A percentile compares a stretch with the other conserved stretches of the same genome.
Evolutionary conservation across 306 rosid genomes (phyloP).

Genomic region (Vachellia pachyceras): DNA sequence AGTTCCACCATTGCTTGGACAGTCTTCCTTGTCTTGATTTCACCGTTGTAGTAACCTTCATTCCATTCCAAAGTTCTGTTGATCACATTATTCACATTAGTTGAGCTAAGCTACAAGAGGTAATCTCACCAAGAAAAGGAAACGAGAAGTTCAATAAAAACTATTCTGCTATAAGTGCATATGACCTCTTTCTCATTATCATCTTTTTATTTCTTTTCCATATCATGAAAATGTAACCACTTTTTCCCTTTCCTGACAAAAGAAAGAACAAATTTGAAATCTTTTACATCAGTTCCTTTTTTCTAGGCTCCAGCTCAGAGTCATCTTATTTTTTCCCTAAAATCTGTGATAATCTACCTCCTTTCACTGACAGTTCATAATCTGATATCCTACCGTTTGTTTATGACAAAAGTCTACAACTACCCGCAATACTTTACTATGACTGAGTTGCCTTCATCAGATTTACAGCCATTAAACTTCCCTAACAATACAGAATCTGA

Average conservation of each 20-base stretch:
- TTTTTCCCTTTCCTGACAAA: slow-evolving; percentile 2
- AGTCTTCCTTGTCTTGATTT: slow-evolving; percentile 80
- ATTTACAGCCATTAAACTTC: not conserved
- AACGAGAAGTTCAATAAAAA: not conserved
- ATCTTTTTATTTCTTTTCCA: not conserved
- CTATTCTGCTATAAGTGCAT: not conserved
- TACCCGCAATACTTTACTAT: not conserved
- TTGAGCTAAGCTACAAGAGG: not conserved
- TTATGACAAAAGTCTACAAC: not conserved
- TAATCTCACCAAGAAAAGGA: not conserved
- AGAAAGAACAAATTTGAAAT: slow-evolving; percentile 4
- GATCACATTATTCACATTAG: slow-evolving; percentile 29
- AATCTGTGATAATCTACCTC: not conserved
- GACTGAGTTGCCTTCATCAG: too few relatives aligned
- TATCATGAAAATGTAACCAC: slow-evolving; percentile 9
- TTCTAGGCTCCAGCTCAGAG: not conserved
- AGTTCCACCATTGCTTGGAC: slow-evolving; percentile 58
- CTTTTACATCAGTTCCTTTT: not conserved
- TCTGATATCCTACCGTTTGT: not conserved
- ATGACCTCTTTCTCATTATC: not conserved
- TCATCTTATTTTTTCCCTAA: not conserved
- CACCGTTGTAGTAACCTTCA: slow-evolving; percentile 88
- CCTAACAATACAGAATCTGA: not conserved
- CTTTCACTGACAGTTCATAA: not conserved
- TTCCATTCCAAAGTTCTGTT: slow-evolving; percentile 79